phyloP scores from a whole-genome alignment of 1,139 yeast genomes.

The Yamadazyma pseudoaaseri region DNA sequence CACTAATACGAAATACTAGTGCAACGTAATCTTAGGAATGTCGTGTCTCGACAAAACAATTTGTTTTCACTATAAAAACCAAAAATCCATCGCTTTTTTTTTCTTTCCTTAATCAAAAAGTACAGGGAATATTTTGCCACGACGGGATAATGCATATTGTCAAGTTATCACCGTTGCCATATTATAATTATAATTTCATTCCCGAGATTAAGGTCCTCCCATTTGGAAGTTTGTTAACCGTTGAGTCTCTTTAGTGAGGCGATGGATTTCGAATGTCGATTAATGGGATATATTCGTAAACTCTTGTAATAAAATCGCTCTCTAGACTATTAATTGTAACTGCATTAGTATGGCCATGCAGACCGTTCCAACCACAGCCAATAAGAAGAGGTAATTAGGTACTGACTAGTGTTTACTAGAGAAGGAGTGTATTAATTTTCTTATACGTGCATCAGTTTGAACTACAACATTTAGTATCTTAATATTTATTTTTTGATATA shows the following conservation, averaged over 20 bases:
- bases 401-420: too few species aligned
- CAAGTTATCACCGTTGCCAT: slow-evolving; percentile 71
- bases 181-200: slow-evolving; percentile 29
- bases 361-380: too few species aligned
- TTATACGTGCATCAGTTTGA: too few species aligned
- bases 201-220: slow-evolving; percentile 53
- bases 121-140: slow-evolving; percentile 67
- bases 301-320: too few species aligned
- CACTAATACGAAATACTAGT: too few species aligned
- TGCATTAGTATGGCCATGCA: too few species aligned
- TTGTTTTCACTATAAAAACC: slow-evolving; percentile 7
- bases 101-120: slow-evolving; percentile 57
- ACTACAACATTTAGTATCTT: background rate
- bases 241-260: slow-evolving; percentile 48
- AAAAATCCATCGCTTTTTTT: slow-evolving; percentile 10
- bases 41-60: too few species aligned
- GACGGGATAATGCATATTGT: slow-evolving; percentile 60
- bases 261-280: slow-evolving; percentile 64
- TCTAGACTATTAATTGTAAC: too few species aligned
- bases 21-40: too few species aligned
- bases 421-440: too few species aligned
- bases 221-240: slow-evolving; percentile 62
- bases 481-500: slow-evolving; percentile 5
- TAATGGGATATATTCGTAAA: slow-evolving; percentile 49
- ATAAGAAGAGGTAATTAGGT: too few species aligned